Percentiles rank a stretch among this genome's conserved stretches.
Evolutionary conservation across 1,139 yeast genomes (phyloP).

Genomic region (Yamadazyma membranifaciens): DNA sequence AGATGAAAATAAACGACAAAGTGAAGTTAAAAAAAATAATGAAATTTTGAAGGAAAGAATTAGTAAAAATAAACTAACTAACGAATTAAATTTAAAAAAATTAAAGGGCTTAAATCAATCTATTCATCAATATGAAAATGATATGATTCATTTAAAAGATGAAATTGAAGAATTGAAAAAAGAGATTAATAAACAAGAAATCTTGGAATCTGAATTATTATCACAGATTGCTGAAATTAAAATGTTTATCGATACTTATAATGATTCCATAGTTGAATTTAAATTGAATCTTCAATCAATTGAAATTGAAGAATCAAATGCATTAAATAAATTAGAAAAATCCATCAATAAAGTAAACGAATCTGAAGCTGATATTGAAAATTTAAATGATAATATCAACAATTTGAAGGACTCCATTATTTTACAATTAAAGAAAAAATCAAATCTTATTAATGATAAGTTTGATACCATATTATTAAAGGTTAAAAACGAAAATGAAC

Average conservation of each 20-base stretch:
- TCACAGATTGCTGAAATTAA: conserved; percentile 26
- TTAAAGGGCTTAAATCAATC: conserved; percentile 43
- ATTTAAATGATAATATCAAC: conserved; percentile 26
- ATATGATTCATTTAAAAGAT: conserved; percentile 26
- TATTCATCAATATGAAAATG: conserved; percentile 40
- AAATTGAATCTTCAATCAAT: conserved; percentile 23
- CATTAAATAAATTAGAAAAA: conserved; percentile 27
- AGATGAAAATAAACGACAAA: conserved; percentile 57
- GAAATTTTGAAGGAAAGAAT: conserved; percentile 53
- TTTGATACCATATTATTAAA: conserved; percentile 39
- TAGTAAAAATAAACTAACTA: conserved; percentile 27
- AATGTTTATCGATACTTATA: conserved; percentile 23
- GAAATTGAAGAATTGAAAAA: conserved; percentile 20
- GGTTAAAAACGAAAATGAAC: conserved; percentile 22
- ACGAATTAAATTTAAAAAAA: conserved; percentile 31
- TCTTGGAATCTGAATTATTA: conserved; percentile 21
- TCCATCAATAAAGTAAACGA: conserved; percentile 23
- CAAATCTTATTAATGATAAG: conserved; percentile 25
- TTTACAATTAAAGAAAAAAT: conserved; percentile 7
- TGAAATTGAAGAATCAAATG: conserved; percentile 22
- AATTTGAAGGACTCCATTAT: conserved; percentile 23
- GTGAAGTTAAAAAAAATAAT: conserved; percentile 55
- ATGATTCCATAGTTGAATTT: conserved; percentile 23
- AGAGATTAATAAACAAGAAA: conserved; percentile 19
- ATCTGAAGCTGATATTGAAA: conserved; percentile 28